Base-by-base conservation (phyloP, 176 grass and related monocot species). In the Areca catechu region DNA sequence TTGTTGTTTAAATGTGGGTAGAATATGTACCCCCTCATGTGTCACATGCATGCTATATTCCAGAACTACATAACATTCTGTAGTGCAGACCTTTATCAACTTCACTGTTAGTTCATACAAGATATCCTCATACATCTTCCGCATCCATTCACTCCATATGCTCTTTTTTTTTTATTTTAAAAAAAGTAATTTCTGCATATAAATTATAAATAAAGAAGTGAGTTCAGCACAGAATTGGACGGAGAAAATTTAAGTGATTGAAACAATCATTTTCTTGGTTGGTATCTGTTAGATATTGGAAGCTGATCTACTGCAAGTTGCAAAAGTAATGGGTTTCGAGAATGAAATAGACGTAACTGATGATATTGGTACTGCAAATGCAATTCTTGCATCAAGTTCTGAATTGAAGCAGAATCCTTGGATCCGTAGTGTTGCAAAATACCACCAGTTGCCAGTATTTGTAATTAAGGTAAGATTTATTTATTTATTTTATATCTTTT, bases 331-430 rank as follows among this genome's bases (percentile, higher is more conserved):
- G 93, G 93, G 93, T 17, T 88, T 82, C 24, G 87, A 91, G 68
- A 67, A 82, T 65, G 86, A 88, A 53, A 76, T 97, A 56, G 80
- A 83, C 59, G 81, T 88, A 66, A 97, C 83, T 69, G 87, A 85
- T 75, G 93, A 92, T 76, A 98, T 92, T 56, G 85, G 76, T 56
- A 78, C 54, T 18, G 87, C 93, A 12, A 62, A 88, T 70, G 87
- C 83, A 53, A 85, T 98, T 82, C 78, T 98, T 61, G 93, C 88
- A 66, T 88, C 86, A 71, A 86, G 76, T 65, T 76, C 72, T 55
- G 93, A 92, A 79, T 82, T 98, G 84, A 88, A 92, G 70, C 78
- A 83, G 51, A 87, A 85, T 74, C 83, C 81, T 29, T 98, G 86
- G 78, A 98, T 98, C 24, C 81, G 74, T 43, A 83, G 72, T 22